These are phyloP conservation scores for Phytopythium oedochilum DNA, from an alignment of 352 stramenopile genomes.

Conservation along the genomic window DNA sequence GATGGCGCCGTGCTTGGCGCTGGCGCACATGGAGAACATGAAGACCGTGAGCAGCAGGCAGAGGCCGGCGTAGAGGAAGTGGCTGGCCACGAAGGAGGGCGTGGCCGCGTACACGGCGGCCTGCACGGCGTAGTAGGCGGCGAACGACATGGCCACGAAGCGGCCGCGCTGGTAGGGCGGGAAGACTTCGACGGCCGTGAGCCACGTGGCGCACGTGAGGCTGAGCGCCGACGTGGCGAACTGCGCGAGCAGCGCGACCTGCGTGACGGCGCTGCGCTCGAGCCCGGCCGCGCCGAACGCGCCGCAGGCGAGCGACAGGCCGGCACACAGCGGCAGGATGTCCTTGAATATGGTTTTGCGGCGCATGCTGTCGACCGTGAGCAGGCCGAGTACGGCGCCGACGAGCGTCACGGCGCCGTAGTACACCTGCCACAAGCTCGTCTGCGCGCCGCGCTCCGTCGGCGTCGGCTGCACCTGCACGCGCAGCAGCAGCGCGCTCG, in stretches of 20 bases:
- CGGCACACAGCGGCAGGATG: slow-evolving; percentile 63
- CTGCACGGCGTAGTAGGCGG: slow-evolving; percentile 69
- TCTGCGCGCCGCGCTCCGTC: slow-evolving; percentile 40
- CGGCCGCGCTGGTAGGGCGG: slow-evolving; percentile 68
- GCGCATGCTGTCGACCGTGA: slow-evolving; percentile 81
- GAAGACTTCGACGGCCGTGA: slow-evolving; percentile 83
- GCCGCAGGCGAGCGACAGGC: slow-evolving; percentile 54
- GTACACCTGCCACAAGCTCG: slow-evolving; percentile 75
- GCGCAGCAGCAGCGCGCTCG: slow-evolving; percentile 58
- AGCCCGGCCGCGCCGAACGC: slow-evolving; percentile 44
- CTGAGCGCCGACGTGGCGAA: slow-evolving; percentile 63
- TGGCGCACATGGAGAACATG: slow-evolving; percentile 78
- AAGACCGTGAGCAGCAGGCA: slow-evolving; percentile 64
- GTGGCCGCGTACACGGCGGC: slow-evolving; percentile 52
- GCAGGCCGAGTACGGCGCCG: slow-evolving; percentile 55
- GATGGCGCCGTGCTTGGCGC: slow-evolving; percentile 77
- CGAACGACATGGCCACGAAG: slow-evolving; percentile 71
- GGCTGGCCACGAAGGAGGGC: slow-evolving; percentile 69
- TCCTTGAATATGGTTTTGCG: slow-evolving; percentile 89
- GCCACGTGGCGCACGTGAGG: slow-evolving; percentile 77
- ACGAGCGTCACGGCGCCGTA: slow-evolving; percentile 75
- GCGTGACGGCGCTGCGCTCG: slow-evolving; percentile 36
- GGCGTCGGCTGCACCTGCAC: slow-evolving; percentile 50
- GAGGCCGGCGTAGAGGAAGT: slow-evolving; percentile 71
- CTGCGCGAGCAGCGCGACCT: slow-evolving; percentile 72